phyloP scores from a whole-genome alignment of 805 yeast genomes.

The Jamesozyma lodderae region DNA sequence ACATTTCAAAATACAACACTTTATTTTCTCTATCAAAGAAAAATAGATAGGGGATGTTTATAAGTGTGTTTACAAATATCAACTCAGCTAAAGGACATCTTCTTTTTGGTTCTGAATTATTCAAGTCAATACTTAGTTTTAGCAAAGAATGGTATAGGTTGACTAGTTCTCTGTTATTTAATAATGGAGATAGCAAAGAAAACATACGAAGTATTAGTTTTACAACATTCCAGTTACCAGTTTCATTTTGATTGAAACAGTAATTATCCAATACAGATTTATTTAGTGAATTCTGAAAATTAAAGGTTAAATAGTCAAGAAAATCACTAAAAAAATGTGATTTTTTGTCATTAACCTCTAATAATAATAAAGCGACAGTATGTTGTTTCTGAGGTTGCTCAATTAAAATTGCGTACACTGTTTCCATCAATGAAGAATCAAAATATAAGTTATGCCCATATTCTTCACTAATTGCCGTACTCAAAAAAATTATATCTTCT shows the following conservation, averaged over 20 bases:
- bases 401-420: slow-evolving; percentile 51
- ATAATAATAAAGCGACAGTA: slow-evolving; percentile 50
- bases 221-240: slow-evolving; percentile 54
- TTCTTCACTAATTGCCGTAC: slow-evolving; percentile 50
- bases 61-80: slow-evolving; percentile 46
- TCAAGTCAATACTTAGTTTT: slow-evolving; percentile 44
- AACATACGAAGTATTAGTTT: slow-evolving; percentile 61
- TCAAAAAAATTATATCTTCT: slow-evolving; percentile 51
- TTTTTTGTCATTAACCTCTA: slow-evolving; percentile 51
- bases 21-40: slow-evolving; percentile 28
- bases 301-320: slow-evolving; percentile 52
- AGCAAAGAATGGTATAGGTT: slow-evolving; percentile 44
- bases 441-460: slow-evolving; percentile 46
- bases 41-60: slow-evolving; percentile 53
- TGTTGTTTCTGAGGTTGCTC: slow-evolving; percentile 87
- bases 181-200: slow-evolving; percentile 51
- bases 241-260: too few relatives aligned
- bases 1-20: neutral
- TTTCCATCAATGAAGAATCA: slow-evolving; percentile 45
- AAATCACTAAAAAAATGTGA: slow-evolving; percentile 52
- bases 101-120: slow-evolving; percentile 26
- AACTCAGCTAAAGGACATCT: slow-evolving; percentile 55
- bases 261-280: too few relatives aligned
- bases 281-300: slow-evolving; percentile 46
- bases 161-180: slow-evolving; percentile 37